Evolutionary conservation across 805 yeast genomes (phyloP).

Genomic region (Starmerella floricola): DNA sequence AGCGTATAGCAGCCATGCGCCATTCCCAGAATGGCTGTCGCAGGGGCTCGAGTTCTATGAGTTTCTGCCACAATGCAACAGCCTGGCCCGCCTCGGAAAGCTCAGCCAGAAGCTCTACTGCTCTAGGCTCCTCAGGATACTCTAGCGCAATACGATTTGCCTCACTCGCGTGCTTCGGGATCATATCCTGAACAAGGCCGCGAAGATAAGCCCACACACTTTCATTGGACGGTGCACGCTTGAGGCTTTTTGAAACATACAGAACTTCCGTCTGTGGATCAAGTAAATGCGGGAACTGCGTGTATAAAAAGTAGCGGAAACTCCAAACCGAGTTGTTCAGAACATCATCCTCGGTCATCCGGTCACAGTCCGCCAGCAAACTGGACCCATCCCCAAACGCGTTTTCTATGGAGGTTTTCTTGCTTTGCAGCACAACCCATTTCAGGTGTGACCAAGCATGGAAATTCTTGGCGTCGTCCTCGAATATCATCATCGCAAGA

Average conservation of each 20-base stretch:
- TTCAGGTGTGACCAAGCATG: constrained; percentile 92
- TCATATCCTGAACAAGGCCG: constrained; percentile 34
- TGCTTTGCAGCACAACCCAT: constrained; percentile 52
- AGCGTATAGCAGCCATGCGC: background rate
- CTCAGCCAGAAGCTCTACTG: constrained; percentile 15
- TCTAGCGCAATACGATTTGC: constrained; percentile 7
- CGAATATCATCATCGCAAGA: constrained; percentile 53
- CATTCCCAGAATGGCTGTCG: constrained; percentile 10
- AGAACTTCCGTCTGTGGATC: constrained; percentile 39
- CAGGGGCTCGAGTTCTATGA: constrained; percentile 10
- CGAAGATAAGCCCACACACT: constrained; percentile 74
- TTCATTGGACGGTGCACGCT: constrained; percentile 62
- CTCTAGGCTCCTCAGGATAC: constrained; percentile 7
- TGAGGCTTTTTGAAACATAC: constrained; percentile 41
- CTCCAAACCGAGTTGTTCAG: constrained; percentile 92
- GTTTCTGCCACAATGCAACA: background rate
- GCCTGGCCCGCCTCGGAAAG: constrained; percentile 3
- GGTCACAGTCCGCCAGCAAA: constrained; percentile 44
- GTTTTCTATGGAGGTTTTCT: background rate
- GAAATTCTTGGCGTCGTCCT: constrained; percentile 77
- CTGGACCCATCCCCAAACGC: constrained; percentile 19
- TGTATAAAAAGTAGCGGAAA: constrained; percentile 53
- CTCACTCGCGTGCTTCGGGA: background rate
- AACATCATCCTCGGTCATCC: constrained; percentile 47
- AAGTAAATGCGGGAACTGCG: constrained; percentile 15